Conservation (phyloP, 306 rosid genomes). For the Purshia tridentata region DNA sequence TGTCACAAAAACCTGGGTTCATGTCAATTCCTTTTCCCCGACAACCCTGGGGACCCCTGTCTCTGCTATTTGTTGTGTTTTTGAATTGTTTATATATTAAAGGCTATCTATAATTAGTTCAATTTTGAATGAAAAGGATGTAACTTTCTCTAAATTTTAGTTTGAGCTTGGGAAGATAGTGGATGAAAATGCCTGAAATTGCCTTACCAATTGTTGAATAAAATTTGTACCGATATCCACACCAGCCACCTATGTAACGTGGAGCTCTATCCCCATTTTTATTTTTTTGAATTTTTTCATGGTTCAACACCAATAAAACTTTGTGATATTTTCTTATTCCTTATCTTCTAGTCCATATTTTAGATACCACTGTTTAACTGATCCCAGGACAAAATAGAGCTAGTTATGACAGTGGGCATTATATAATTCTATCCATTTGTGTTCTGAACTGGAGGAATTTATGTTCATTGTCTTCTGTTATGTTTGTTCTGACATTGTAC, state of each 20-base stretch:
- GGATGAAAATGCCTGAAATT: slow-evolving; percentile 56
- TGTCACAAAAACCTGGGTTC: slow-evolving; percentile 56
- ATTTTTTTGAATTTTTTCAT: too few relatives aligned
- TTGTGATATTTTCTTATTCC: slow-evolving; percentile 35
- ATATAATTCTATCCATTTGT: slow-evolving; percentile 31
- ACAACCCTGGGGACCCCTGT: slow-evolving; percentile 74
- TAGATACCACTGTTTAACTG: slow-evolving; percentile 21
- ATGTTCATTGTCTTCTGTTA: slow-evolving; percentile 29
- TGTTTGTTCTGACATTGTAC: slow-evolving; percentile 39
- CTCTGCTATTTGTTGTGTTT: slow-evolving; percentile 40
- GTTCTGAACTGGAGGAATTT: slow-evolving; percentile 25
- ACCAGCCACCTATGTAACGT: too few relatives aligned
- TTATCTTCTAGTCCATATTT: slow-evolving; percentile 15
- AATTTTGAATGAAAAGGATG: slow-evolving; percentile 48
- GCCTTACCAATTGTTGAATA: too few relatives aligned
- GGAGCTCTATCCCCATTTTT: too few relatives aligned
- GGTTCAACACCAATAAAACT: too few relatives aligned
- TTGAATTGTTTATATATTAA: slow-evolving; percentile 17
- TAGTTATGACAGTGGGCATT: slow-evolving; percentile 24
- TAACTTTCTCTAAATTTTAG: slow-evolving; percentile 16
- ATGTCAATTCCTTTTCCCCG: slow-evolving; percentile 67
- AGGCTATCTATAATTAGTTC: slow-evolving; percentile 16
- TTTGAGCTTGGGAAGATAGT: slow-evolving; percentile 38
- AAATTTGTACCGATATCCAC: too few relatives aligned
- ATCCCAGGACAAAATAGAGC: slow-evolving; percentile 38